Percentiles rank a stretch among this genome's conserved stretches.
Conservation (phyloP, 2,329 filamentous ascomycete genomes). For the Pestalotiopsis sp. region DNA sequence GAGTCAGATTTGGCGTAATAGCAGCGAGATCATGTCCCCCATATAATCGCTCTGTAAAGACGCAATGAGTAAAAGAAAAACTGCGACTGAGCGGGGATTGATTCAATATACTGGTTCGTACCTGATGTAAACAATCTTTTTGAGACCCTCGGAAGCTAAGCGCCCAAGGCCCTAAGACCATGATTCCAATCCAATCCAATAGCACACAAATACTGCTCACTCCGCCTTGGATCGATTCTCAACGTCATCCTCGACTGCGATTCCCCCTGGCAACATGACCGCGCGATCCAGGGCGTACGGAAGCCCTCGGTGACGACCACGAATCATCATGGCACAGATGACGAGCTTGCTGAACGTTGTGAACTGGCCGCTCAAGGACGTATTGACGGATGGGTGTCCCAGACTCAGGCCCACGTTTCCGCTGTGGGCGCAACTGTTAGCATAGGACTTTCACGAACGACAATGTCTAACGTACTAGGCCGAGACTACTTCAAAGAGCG, state of each 20-base stretch:
- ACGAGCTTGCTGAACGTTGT: constrained; percentile 48
- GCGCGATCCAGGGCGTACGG: constrained; percentile 60
- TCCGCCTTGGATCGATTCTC: background rate
- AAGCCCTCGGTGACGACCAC: constrained; percentile 57
- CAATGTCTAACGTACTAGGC: constrained; percentile 42
- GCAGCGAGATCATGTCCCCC: too few relatives aligned
- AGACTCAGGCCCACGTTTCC: constrained; percentile 9
- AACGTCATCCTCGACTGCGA: background rate
- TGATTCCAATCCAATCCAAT: too few relatives aligned
- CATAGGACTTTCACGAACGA: background rate
- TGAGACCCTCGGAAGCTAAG: too few relatives aligned
- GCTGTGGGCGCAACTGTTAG: background rate
- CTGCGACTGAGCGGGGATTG: too few relatives aligned
- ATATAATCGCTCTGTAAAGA: too few relatives aligned
- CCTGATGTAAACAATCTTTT: too few relatives aligned
- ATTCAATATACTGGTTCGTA: too few relatives aligned
- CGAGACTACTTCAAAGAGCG: constrained; percentile 58
- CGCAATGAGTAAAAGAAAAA: too few relatives aligned
- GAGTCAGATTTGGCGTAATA: too few relatives aligned
- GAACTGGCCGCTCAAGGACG: constrained; percentile 8
- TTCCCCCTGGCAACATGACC: constrained; percentile 38
- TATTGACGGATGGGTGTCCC: constrained; percentile 3
- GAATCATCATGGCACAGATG: constrained; percentile 58
- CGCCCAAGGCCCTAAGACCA: too few relatives aligned
- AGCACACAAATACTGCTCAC: background rate